phyloP scores from a whole-genome alignment of 805 yeast genomes.

The Geotrichum ghanense region DNA sequence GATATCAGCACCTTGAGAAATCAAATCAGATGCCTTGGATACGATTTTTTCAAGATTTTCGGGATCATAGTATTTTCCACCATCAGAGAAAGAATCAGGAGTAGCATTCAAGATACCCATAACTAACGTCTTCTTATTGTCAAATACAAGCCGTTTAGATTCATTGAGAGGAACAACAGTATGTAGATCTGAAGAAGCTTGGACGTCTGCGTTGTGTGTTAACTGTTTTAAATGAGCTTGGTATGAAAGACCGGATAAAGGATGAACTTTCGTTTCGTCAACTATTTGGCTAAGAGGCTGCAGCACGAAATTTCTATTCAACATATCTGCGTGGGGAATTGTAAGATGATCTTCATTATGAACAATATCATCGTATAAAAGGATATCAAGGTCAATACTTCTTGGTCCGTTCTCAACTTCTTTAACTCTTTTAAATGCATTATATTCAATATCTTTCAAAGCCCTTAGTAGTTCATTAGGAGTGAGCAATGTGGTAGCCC shows the following conservation, averaged over 20 bases:
- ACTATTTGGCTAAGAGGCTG: constrained; percentile 79
- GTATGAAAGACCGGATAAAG: constrained; percentile 76
- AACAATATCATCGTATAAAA: constrained; percentile 52
- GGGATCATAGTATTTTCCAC: constrained; percentile 36
- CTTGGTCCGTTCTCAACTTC: constrained; percentile 86
- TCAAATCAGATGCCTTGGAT: constrained; percentile 36
- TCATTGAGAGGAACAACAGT: constrained; percentile 14
- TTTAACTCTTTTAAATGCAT: constrained; percentile 58
- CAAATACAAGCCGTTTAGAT: constrained; percentile 30
- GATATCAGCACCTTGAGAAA: constrained; percentile 53
- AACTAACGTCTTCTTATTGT: constrained; percentile 43
- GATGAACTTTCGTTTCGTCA: constrained; percentile 58
- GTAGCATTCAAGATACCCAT: constrained; percentile 90
- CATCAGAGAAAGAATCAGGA: constrained; percentile 94
- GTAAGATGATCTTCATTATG: constrained; percentile 47
- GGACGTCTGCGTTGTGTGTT: constrained; percentile 19
- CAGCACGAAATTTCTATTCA: constrained; percentile 82
- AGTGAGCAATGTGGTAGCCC: constrained; percentile 44
- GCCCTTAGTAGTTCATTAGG: constrained; percentile 55
- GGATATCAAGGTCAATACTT: constrained; percentile 77
- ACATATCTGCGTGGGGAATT: constrained; percentile 80
- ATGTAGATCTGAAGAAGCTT: constrained; percentile 16
- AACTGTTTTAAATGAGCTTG: constrained; percentile 54
- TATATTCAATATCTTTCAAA: constrained; percentile 70
- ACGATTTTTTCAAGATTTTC: constrained; percentile 31